Base-by-base conservation (phyloP, 352 stramenopile species). In the Phytophthora pseudosyringae region DNA sequence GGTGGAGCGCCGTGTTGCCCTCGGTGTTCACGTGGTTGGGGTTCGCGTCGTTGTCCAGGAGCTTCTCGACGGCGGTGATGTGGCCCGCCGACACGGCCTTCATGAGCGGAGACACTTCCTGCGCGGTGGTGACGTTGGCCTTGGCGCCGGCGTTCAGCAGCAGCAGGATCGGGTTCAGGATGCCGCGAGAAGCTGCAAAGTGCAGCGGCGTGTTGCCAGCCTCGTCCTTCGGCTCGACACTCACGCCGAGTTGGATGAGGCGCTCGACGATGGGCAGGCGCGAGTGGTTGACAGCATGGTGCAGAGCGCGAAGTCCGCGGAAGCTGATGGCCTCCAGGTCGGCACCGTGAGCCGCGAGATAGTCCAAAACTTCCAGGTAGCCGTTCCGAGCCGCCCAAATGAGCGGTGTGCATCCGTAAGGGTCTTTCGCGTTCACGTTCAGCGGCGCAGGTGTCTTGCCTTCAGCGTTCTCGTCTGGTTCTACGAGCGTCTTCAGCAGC, bases 241-340 rank as follows among this genome's bases (percentile, higher is more conserved):
- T 81, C 21, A 81, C 85, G 25, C 90, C 89, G 25, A 93, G 69
- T 45, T 95, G 83, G 16, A 97, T 65, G 9, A 97, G 77, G 0
- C 79, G 74, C 31, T 80, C 69, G 3, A 91, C 78, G 21, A 93
- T 71, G 4, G 75, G 56, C 43, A 94, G 45, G 0, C 82, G 71
- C 26, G 82, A 82, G 69, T 95, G 85, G 67, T 96, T 97, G n/a
- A 85, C 75, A 5, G 89, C 87, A 69, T 97, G 89, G 47, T 97
- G 89, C 7, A 96, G 66, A 16, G 88, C 78, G 13, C 83, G 82
- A 73, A 97, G 81, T 3, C 87, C 81, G 5, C 86, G 89, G 49
- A 95, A 97, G 52, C 81, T 90, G 11, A 73, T 52, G 7, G 75
- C 63, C 51, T 97, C 87, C 10, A 95, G 59, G 52, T 93, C 83